phyloP scores from a whole-genome alignment of 148 eudicot genomes.

The Selenicereus undatus region DNA sequence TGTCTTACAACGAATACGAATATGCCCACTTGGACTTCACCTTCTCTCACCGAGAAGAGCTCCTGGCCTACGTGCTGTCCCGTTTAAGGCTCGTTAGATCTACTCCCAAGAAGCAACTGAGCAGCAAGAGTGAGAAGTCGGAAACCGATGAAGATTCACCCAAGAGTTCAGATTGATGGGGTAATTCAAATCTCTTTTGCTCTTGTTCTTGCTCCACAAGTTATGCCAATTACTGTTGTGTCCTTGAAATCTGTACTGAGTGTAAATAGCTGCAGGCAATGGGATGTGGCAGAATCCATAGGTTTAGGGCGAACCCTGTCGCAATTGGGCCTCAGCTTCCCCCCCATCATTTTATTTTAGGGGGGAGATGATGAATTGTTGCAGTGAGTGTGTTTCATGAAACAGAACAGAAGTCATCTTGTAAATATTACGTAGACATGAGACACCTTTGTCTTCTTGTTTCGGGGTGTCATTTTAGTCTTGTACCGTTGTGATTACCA shows the following conservation, averaged over 20 bases:
- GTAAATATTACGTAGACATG: constrained; percentile 5
- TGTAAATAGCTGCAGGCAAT: constrained; percentile 20
- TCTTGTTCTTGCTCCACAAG: constrained; percentile 3
- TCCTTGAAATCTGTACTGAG: background rate
- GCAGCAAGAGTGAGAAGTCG: background rate
- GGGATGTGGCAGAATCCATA: background rate
- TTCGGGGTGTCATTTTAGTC: background rate
- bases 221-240: constrained; percentile 10
- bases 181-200: background rate
- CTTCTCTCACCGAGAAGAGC: constrained; percentile 89
- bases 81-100: constrained; percentile 64
- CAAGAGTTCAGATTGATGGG: constrained; percentile 21
- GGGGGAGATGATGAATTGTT: constrained; percentile 10
- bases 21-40: constrained; percentile 96
- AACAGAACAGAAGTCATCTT: constrained; percentile 4
- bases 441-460: background rate
- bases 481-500: background rate
- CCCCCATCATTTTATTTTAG: constrained; percentile 23
- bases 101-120: constrained; percentile 22
- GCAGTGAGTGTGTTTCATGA: background rate
- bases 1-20: constrained; percentile 74
- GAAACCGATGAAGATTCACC: background rate
- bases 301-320: background rate
- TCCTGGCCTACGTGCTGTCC: constrained; percentile 82
- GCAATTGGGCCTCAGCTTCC: constrained; percentile 15